Percentiles rank a stretch among this genome's conserved stretches.
Evolutionary conservation across 148 eudicot genomes (phyloP).

Genomic region (Fagopyrum homotropicum): DNA sequence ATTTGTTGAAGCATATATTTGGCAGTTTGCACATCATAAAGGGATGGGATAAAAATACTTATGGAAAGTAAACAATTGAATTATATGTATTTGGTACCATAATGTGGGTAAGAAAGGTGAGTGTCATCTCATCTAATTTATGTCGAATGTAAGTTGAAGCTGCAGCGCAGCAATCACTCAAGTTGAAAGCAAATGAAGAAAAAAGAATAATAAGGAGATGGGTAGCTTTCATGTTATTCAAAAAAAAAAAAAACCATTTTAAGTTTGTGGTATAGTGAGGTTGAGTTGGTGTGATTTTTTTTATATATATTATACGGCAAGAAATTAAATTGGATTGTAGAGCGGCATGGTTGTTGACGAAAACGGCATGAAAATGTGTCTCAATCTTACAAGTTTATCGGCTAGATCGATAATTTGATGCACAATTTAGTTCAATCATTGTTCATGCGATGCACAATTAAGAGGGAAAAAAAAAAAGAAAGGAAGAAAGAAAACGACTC

Average conservation of each 20-base stretch:
- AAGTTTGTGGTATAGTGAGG: background rate
- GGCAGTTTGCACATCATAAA: background rate
- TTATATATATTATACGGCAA: too few relatives aligned
- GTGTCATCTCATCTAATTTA: background rate
- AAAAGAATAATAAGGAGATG: background rate
- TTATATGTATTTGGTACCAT: background rate
- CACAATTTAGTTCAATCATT: too few relatives aligned
- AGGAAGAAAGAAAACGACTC: too few relatives aligned
- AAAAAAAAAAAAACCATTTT: background rate
- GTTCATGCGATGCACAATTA: too few relatives aligned
- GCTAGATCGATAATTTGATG: too few relatives aligned
- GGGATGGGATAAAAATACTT: background rate
- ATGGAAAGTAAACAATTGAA: too few relatives aligned
- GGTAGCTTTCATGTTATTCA: conserved; percentile 3
- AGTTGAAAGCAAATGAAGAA: background rate
- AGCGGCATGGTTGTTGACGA: too few relatives aligned
- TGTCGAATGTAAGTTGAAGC: conserved; percentile 1
- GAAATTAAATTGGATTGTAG: too few relatives aligned
- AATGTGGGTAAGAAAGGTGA: background rate
- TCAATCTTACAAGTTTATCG: too few relatives aligned
- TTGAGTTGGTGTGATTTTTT: background rate
- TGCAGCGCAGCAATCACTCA: background rate
- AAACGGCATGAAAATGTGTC: too few relatives aligned
- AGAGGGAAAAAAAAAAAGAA: too few relatives aligned
- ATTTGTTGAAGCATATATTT: background rate